Conservation (phyloP, 371 early-diverging fungal genomes). For the Entomophthora muscae region DNA sequence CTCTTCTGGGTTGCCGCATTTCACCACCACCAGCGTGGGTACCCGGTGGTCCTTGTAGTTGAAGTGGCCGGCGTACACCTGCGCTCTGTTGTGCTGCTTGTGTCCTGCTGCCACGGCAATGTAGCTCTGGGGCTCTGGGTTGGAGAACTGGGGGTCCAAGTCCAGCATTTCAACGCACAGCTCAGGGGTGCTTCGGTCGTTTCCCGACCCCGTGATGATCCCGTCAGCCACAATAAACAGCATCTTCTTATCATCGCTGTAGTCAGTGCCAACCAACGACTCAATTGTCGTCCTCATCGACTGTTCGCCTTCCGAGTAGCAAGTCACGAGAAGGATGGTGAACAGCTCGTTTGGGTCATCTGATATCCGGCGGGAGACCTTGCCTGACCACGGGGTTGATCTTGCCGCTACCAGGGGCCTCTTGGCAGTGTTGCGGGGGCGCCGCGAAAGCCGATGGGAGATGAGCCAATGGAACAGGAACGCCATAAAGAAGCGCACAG, state of each 20-base stretch:
- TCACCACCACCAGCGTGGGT: constrained; percentile 61
- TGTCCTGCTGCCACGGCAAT: constrained; percentile 70
- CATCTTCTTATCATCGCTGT: constrained; percentile 75
- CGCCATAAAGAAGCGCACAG: constrained; percentile 66
- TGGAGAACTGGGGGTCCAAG: constrained; percentile 33
- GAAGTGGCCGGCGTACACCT: constrained; percentile 81
- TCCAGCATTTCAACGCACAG: constrained; percentile 43
- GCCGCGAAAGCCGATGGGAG: constrained; percentile 42
- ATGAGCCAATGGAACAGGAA: constrained; percentile 66
- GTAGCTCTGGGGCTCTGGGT: constrained; percentile 52
- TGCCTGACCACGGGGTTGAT: background rate
- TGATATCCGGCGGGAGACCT: constrained; percentile 9
- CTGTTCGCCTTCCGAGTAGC: constrained; percentile 81
- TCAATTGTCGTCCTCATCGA: constrained; percentile 79
- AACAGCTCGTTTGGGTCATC: constrained; percentile 40
- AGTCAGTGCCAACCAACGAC: constrained; percentile 71
- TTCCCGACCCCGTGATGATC: constrained; percentile 65
- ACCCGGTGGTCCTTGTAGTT: constrained; percentile 30
- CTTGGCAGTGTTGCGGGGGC: constrained; percentile 16
- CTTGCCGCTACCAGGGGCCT: constrained; percentile 10
- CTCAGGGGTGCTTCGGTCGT: constrained; percentile 56
- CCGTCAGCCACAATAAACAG: constrained; percentile 83
- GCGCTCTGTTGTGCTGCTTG: constrained; percentile 72
- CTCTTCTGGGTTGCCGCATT: constrained; percentile 57
- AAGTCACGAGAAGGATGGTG: constrained; percentile 53